These are phyloP conservation scores for Fusarium buharicum DNA, from an alignment of 2,329 filamentous ascomycete species.

Conservation along the genomic window DNA sequence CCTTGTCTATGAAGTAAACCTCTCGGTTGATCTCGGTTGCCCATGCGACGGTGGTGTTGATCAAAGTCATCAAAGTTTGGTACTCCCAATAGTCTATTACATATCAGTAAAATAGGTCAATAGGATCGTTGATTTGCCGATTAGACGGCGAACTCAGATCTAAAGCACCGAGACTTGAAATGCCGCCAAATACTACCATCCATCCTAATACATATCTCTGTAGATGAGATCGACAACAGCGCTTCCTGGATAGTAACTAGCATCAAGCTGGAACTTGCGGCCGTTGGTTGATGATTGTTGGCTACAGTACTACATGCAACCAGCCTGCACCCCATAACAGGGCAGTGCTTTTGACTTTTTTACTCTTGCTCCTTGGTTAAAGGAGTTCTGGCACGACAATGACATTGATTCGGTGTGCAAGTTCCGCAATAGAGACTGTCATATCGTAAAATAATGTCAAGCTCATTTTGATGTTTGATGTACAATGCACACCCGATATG, in stretches of 20 bases:
- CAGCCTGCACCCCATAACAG: slow-evolving; percentile 6
- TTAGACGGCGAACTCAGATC: slow-evolving; percentile 9
- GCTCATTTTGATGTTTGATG: slow-evolving; percentile 10
- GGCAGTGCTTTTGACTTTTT: slow-evolving; percentile 4
- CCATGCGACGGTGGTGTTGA: neutral
- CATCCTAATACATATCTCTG: too few relatives aligned
- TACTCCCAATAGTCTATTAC: too few relatives aligned
- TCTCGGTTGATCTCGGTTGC: neutral
- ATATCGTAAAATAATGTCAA: slow-evolving; percentile 1
- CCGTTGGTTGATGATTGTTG: slow-evolving; percentile 24
- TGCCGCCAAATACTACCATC: neutral
- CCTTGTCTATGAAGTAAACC: slow-evolving; percentile 1
- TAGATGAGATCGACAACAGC: neutral
- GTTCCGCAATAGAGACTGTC: neutral
- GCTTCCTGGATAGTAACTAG: slow-evolving; percentile 11
- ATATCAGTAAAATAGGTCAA: too few relatives aligned
- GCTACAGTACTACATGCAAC: neutral
- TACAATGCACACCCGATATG: slow-evolving; percentile 10
- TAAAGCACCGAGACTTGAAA: slow-evolving; percentile 1
- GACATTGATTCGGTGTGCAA: slow-evolving; percentile 15
- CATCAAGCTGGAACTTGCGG: slow-evolving; percentile 28
- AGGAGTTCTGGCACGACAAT: slow-evolving; percentile 2
- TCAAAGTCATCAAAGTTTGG: too few relatives aligned
- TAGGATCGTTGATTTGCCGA: slow-evolving; percentile 12
- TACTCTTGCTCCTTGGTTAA: neutral